Evolutionary conservation across 2,329 filamentous ascomycete genomes (phyloP), one percentile per base, ranked within the genome.

Genomic region (Colletotrichum destructivum): DNA sequence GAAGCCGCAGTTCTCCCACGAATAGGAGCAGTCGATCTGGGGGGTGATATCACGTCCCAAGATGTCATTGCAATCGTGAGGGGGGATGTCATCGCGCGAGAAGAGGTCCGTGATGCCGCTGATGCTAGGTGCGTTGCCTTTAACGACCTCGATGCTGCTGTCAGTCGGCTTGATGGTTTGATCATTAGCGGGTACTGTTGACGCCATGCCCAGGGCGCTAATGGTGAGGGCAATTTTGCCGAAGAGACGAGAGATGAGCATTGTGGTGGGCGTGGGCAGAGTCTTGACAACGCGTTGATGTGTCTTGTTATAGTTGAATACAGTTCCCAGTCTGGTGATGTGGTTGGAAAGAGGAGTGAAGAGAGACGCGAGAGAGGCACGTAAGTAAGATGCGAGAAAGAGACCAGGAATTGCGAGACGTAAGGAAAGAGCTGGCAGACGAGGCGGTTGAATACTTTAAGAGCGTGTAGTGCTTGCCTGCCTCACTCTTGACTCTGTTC

Each of bases 21-120:
- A 69, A 26, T 66, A 69, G 47, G 59, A 65, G 54, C 67, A 69
- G 55, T 66, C 62, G 26, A 69, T 66, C 46, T 59, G n/a, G 15
- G 67, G 67, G 8, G 56, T 40, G 18, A 69, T 66, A 16, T 55
- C 18, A 15, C 66, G 66, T 35, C 40, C 21, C 18, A 57, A 21
- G 4, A 69, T 69, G 9, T 69, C 60, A 1, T 56, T 23, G 38
- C 66, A 69, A 52, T 69, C 62, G 35, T 69, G 60, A 7, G 59
- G 44, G n/a, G 59, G 31, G 7, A 61, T 15, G 4, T 40, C 46
- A 40, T 31, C 57, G 13, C 16, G 57, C 2, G 23, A 16, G 21
- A 46, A 4, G 16, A 60, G 40, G 42, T n/a, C n/a, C 16, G 23
- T 9, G 15, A 12, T 23, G 13, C 1, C 35, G 57, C 16, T 13